phyloP scores from a whole-genome alignment of 73 alveolate genomes.

The Paramecium sonneborni region DNA sequence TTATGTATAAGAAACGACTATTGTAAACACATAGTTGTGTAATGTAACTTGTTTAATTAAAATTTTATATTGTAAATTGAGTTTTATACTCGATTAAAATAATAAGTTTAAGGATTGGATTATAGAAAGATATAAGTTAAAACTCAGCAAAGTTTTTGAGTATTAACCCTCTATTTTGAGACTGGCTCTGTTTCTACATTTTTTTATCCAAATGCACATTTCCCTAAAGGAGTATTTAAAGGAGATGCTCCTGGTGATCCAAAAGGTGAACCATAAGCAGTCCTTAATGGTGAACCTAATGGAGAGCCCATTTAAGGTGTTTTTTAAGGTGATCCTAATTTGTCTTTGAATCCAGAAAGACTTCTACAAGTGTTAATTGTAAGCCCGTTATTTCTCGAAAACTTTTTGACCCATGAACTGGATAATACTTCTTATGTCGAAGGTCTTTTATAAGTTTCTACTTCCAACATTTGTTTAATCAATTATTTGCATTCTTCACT shows the following conservation, averaged over 20 bases:
- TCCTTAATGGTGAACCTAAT: not conserved
- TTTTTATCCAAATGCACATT: not conserved
- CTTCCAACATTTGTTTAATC: not conserved
- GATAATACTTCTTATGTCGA: not conserved
- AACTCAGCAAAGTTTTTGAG: not conserved
- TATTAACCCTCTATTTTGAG: not conserved
- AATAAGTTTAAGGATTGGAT: not conserved
- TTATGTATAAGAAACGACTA: too few species aligned
- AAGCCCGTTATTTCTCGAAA: not conserved
- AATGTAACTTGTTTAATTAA: not conserved
- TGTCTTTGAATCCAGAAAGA: not conserved
- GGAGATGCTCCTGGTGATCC: not conserved
- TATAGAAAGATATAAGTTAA: not conserved
- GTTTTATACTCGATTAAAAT: not conserved
- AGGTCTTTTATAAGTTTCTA: conserved; percentile 5
- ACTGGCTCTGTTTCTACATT: not conserved
- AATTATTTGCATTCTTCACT: conserved; percentile 11
- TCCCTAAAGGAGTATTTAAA: not conserved
- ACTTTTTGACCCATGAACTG: not conserved
- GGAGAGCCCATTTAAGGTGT: not conserved
- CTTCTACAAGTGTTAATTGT: not conserved
- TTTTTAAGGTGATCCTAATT: not conserved
- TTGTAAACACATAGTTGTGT: not conserved
- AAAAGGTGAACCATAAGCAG: conserved; percentile 10
- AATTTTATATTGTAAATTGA: not conserved